Percentiles rank a stretch among this genome's conserved stretches.
These are phyloP conservation scores for Nematodospora anomalae DNA, from an alignment of 1,139 yeast species.

Conservation along the genomic window DNA sequence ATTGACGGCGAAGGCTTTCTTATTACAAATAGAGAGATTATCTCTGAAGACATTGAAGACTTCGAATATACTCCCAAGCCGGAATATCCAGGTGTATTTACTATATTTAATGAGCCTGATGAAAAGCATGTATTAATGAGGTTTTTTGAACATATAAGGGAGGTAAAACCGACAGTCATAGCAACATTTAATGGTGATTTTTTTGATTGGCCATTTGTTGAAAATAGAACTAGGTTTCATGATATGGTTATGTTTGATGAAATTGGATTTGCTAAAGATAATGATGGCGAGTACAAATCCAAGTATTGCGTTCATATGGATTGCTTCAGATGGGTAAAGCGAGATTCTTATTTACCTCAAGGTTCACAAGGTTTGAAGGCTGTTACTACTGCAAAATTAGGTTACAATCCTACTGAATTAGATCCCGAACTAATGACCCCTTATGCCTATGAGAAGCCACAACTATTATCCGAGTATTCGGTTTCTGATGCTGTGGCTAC, in stretches of 20 bases:
- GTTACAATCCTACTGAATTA: conserved; percentile 93
- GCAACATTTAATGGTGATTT: conserved; percentile 98
- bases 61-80: conserved; percentile 98
- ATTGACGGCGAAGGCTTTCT: conserved; percentile 95
- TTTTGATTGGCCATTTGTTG: conserved; percentile 99
- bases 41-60: conserved; percentile 91
- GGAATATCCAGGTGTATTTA: conserved; percentile 87
- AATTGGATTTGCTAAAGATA: conserved; percentile 89
- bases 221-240: conserved; percentile 77
- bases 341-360: conserved; percentile 96
- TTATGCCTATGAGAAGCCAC: conserved; percentile 93
- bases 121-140: conserved; percentile 73
- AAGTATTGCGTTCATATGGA: conserved; percentile 96
- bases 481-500: conserved; percentile 99
- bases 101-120: conserved; percentile 86
- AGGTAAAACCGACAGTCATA: conserved; percentile 87
- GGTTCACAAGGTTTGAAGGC: conserved; percentile 99
- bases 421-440: conserved; percentile 99
- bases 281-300: conserved; percentile 91
- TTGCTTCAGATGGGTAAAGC: conserved; percentile 97
- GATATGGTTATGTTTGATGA: conserved; percentile 89
- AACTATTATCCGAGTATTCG: conserved; percentile 88
- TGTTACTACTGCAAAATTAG: conserved; percentile 92
- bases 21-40: conserved; percentile 92
- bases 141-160: conserved; percentile 89